Conservation (phyloP, 495 filamentous ascomycete genomes). For the Penicillium robsamsonii region DNA sequence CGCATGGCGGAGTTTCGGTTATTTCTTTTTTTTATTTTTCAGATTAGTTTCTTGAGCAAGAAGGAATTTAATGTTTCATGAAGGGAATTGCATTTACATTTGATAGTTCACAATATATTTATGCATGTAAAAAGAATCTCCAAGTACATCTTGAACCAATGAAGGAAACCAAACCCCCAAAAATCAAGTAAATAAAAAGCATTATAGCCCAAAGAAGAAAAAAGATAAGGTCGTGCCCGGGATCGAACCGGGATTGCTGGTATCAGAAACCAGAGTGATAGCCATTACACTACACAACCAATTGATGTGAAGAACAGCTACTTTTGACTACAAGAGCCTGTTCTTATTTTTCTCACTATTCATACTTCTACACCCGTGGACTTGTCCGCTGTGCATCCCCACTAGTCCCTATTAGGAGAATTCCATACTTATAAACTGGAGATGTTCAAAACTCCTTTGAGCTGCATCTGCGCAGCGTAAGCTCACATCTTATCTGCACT, state of each 20-base stretch:
- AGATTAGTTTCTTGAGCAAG: background rate
- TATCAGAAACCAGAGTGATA: constrained; percentile 41
- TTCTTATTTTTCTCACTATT: too few species aligned
- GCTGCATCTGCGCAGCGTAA: constrained; percentile 4
- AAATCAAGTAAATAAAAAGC: background rate
- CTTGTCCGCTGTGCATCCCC: background rate
- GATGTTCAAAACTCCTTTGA: background rate
- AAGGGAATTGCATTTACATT: constrained; percentile 5
- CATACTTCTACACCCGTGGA: too few species aligned
- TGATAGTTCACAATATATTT: background rate
- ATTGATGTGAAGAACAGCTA: background rate
- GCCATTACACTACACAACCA: constrained; percentile 32
- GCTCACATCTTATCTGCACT: constrained; percentile 1
- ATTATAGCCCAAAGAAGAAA: background rate
- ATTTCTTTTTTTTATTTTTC: background rate
- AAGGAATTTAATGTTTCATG: constrained; percentile 5
- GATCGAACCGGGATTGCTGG: constrained; percentile 41
- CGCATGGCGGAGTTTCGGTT: constrained; percentile 4
- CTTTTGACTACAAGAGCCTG: too few species aligned
- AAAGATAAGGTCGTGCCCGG: constrained; percentile 38
- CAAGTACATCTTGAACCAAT: background rate
- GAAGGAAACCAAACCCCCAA: too few species aligned
- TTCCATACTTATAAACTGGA: constrained; percentile 17
- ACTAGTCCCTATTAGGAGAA: constrained; percentile 27
- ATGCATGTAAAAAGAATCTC: background rate